A percentile compares a stretch with the other conserved stretches of the same genome.
Conservation (phyloP, 257 asterid species). For the Solanum chmielewskii region DNA sequence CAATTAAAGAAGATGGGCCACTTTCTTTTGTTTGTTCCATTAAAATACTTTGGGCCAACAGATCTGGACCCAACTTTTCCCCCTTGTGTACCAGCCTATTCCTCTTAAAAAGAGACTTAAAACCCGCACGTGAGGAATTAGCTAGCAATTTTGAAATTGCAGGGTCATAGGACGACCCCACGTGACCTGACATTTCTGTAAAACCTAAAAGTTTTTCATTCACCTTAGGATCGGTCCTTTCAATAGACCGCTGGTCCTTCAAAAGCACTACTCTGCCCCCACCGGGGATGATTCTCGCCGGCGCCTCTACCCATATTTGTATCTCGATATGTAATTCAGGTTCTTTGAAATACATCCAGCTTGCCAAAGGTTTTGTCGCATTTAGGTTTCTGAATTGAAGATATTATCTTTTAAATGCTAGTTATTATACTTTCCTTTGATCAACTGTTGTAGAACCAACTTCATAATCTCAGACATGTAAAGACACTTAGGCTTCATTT, state of each 20-base stretch:
- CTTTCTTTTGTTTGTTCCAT: background rate
- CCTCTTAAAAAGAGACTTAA: background rate
- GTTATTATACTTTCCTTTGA: background rate
- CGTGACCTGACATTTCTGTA: too few relatives aligned
- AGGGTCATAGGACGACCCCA: background rate
- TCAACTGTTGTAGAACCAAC: background rate
- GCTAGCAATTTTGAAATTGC: background rate
- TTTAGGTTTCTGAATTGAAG: background rate
- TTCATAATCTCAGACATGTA: background rate
- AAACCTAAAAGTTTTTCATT: too few relatives aligned
- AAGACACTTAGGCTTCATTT: background rate
- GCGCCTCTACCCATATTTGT: too few relatives aligned
- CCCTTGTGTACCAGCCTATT: background rate
- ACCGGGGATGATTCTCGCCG: too few relatives aligned
- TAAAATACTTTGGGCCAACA: background rate
- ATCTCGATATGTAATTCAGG: background rate
- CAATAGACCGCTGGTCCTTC: too few relatives aligned
- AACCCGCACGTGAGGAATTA: too few relatives aligned
- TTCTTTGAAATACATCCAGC: background rate
- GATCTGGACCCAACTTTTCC: background rate
- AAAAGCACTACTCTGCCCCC: too few relatives aligned
- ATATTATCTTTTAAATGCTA: background rate
- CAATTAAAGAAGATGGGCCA: background rate
- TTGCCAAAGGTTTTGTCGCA: background rate
- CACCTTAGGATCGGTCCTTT: too few relatives aligned